Conservation (phyloP, 495 filamentous ascomycete genomes). For the Bacidia rubella region DNA sequence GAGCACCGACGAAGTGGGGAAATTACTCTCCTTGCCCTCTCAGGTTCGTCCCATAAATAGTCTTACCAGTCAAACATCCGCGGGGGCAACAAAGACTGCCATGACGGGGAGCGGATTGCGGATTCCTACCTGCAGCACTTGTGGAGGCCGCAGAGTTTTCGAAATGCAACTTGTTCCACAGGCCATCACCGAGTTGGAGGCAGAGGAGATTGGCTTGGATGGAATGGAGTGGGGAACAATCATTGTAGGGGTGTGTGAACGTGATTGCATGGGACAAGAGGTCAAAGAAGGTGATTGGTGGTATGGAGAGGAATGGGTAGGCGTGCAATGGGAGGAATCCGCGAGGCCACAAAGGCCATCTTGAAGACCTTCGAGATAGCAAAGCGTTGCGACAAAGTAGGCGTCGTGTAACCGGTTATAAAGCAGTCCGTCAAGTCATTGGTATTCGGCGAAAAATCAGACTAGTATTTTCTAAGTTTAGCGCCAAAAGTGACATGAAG, state of each 20-base stretch:
- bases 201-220: conserved; percentile 59
- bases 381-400: too few species aligned
- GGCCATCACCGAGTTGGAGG: conserved; percentile 80
- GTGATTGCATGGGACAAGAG: conserved; percentile 47
- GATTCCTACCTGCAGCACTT: conserved; percentile 66
- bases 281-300: conserved; percentile 35
- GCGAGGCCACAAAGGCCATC: too few species aligned
- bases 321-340: conserved; percentile 80
- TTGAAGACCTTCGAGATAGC: too few species aligned
- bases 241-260: conserved; percentile 71
- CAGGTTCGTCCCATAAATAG: neutral
- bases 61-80: conserved; percentile 21
- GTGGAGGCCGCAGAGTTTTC: conserved; percentile 64
- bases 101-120: too few species aligned
- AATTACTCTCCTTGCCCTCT: conserved; percentile 34
- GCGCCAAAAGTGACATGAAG: too few species aligned
- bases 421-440: too few species aligned
- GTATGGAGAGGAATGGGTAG: conserved; percentile 89
- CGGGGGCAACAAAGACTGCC: conserved; percentile 19
- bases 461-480: too few species aligned
- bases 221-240: conserved; percentile 99
- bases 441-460: too few species aligned
- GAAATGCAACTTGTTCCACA: conserved; percentile 85
- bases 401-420: too few species aligned
- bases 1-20: conserved; percentile 60